Conservation (phyloP, 2,329 filamentous ascomycete species). For the Paracoccidioides brasiliensis region DNA sequence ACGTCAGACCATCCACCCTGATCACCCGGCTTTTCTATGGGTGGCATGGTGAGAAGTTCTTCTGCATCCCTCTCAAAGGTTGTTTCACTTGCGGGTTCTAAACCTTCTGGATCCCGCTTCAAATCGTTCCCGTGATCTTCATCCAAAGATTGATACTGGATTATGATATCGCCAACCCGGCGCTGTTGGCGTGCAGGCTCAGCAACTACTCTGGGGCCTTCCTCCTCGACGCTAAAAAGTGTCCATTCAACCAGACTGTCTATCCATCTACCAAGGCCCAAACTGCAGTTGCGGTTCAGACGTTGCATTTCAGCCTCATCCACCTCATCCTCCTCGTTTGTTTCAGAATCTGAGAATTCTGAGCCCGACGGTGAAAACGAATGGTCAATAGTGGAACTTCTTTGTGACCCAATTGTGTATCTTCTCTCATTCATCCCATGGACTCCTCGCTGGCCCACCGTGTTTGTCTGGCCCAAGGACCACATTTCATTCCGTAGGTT, state of each 20-base stretch:
- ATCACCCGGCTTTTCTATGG: conserved; percentile 23
- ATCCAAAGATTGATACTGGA: conserved; percentile 3
- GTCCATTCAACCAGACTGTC: conserved; percentile 46
- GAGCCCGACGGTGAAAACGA: conserved; percentile 14
- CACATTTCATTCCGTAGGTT: conserved; percentile 27
- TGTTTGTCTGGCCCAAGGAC: neutral
- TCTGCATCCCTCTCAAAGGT: conserved; percentile 18
- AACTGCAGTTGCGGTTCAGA: conserved; percentile 39
- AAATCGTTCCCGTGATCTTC: conserved; percentile 13
- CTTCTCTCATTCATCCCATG: conserved; percentile 9
- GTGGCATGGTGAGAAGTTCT: conserved; percentile 3
- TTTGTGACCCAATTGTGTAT: conserved; percentile 11
- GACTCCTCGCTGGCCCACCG: conserved; percentile 10
- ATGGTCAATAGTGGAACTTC: conserved; percentile 7
- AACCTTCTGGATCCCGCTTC: conserved; percentile 8
- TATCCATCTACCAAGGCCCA: conserved; percentile 44
- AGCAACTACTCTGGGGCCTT: conserved; percentile 14
- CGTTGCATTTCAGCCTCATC: conserved; percentile 43
- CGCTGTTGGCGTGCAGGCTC: conserved; percentile 1
- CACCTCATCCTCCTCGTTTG: conserved; percentile 25
- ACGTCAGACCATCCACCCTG: conserved; percentile 45
- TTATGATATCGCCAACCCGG: conserved; percentile 21
- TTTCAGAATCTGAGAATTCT: conserved; percentile 17
- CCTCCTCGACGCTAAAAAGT: conserved; percentile 41
- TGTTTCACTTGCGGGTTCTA: conserved; percentile 6